Percentiles rank a stretch among this genome's conserved stretches.
Evolutionary conservation across 2,329 filamentous ascomycete species (phyloP).

Genomic region (Monascus ruber): DNA sequence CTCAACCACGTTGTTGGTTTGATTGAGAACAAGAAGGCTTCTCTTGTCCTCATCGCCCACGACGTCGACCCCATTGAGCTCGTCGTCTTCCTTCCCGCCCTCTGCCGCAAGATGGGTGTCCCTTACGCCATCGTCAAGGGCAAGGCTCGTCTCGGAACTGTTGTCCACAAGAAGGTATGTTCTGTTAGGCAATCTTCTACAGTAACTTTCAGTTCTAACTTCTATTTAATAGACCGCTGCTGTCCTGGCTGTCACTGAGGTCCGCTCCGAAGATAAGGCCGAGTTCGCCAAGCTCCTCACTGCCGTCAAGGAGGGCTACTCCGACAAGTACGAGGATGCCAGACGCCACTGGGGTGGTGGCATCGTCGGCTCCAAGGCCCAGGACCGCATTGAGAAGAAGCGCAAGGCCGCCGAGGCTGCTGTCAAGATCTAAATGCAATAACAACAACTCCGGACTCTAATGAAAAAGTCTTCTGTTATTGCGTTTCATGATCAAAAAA

Average conservation of each 20-base stretch:
- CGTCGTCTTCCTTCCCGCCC: slow-evolving; percentile 95
- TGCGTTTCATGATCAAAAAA: not conserved
- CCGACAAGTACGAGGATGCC: slow-evolving; percentile 85
- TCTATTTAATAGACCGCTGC: slow-evolving; percentile 64
- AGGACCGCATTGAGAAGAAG: slow-evolving; percentile 67
- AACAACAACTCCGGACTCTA: no score
- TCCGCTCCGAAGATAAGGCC: slow-evolving; percentile 94
- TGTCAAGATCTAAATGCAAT: slow-evolving; percentile 79
- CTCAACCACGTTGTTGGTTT: slow-evolving; percentile 98
- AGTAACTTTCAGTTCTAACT: not conserved
- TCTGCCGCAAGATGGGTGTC: slow-evolving; percentile 99
- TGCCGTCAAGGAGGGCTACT: slow-evolving; percentile 95
- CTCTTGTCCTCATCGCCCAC: slow-evolving; percentile 95
- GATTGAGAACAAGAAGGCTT: slow-evolving; percentile 99
- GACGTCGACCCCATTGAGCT: slow-evolving; percentile 99
- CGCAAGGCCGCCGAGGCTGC: slow-evolving; percentile 86
- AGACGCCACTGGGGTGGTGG: slow-evolving; percentile 97
- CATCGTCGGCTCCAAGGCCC: slow-evolving; percentile 97
- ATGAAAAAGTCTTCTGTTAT: no score
- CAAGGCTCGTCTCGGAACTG: slow-evolving; percentile 96
- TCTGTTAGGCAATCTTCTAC: not conserved
- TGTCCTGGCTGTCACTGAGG: slow-evolving; percentile 90
- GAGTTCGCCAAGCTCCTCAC: slow-evolving; percentile 95
- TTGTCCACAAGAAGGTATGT: slow-evolving; percentile 96
- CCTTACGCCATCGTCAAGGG: slow-evolving; percentile 99